Base-by-base conservation (phyloP, 2,329 filamentous ascomycete genomes). In the Botryosphaeria dothidea region DNA sequence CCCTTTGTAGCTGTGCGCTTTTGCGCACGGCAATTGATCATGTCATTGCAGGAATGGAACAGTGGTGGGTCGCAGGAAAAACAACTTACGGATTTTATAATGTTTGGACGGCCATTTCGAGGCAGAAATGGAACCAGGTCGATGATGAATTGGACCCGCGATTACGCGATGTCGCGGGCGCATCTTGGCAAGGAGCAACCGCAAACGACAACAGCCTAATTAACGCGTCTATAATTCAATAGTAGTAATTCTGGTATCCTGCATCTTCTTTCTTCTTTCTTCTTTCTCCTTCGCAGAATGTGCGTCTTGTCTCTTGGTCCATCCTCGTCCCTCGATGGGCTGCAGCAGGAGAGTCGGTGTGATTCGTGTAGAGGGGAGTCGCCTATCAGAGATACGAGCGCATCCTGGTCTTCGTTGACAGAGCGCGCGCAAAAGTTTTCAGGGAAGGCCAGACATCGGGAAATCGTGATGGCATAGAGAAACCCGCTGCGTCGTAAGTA, bases 1-100 rank as follows among this genome's bases (percentile, higher is more conserved):
- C 62, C 62, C 31, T 56, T 64, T 64, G 62, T 58, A 64, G 62
- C 62, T 58, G 62, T 46, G 29, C 62, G 52, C 62, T 64, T 64
- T 64, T n/a, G 62, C 41, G 62, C 34, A 21, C 62, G 41, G 62
- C 62, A 58, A 17, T 58, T 58, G 38, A 54, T 64, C 61, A 63
- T 64, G 62, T 64, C 43, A 41, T 49, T 49, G 49, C 52, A 36
- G 49, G 34, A 54, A 51, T 29, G 62, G 41, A 41, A 48, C 36
- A 43, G 13, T 21, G 48, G 49, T 31, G 60, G 36, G 7, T 43
- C 21, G 46, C 29, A 45, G 25, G 41, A 25, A 45, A 63, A 63
- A 46, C 46, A 36, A 56, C 34, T 36, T 48, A 36, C 34, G n/a
- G 11, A 21, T 11, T 27, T 19, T 43, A 23, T 60, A 60, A 60